These are phyloP conservation scores for Sclerotiophoma versabilis DNA, from an alignment of 2,329 filamentous ascomycete species.

Conservation along the genomic window DNA sequence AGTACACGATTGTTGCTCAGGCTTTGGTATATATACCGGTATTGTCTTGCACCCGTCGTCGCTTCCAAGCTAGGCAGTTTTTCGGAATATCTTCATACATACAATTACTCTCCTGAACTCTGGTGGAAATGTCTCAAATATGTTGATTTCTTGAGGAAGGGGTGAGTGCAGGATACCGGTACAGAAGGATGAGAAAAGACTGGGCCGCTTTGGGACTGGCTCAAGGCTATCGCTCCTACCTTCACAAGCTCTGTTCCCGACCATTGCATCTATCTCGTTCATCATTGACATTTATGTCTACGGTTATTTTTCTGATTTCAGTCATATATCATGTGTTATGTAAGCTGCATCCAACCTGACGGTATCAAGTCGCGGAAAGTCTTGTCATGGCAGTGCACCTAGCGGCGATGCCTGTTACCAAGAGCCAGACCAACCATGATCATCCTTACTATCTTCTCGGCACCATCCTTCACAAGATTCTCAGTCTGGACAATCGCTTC, in stretches of 20 bases:
- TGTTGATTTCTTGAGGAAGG: too few species aligned
- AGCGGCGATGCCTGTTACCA: slow-evolving; percentile 22
- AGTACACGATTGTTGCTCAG: not conserved
- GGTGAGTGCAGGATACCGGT: not conserved
- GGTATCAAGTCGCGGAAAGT: not conserved
- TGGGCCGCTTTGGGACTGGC: not conserved
- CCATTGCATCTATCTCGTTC: not conserved
- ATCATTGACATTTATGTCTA: not conserved
- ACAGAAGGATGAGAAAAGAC: not conserved
- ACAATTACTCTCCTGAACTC: not conserved
- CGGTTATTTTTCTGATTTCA: not conserved
- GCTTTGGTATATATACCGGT: not conserved
- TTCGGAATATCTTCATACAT: not conserved
- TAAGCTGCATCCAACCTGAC: not conserved
- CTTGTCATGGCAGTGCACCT: slow-evolving; percentile 13
- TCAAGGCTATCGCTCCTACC: not conserved
- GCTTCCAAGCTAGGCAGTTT: not conserved
- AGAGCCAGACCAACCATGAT: slow-evolving; percentile 45
- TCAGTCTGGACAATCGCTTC: slow-evolving; percentile 47
- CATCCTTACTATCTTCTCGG: slow-evolving; percentile 49
- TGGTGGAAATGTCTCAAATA: too few species aligned
- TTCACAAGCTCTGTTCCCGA: not conserved
- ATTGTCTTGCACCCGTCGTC: not conserved
- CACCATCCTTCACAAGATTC: slow-evolving; percentile 44
- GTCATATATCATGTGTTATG: not conserved